Base-by-base conservation (phyloP, 345 rosid species). In the Trapa incisa region DNA sequence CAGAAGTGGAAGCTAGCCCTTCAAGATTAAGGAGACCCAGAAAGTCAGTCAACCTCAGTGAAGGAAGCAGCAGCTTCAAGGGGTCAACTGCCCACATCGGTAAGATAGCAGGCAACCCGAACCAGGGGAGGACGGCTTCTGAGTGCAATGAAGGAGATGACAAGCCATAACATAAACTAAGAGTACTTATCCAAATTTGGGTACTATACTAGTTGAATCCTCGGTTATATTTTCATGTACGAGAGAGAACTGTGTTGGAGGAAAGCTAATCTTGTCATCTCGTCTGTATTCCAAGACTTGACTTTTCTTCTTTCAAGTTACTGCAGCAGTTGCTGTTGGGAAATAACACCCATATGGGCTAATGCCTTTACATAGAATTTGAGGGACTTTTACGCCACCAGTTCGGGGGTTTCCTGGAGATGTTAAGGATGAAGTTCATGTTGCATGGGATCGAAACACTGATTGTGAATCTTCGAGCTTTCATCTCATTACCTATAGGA, bases 31-130 rank as follows among this genome's bases (percentile, higher is more conserved):
- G 87, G 68, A 91, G 82, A 76, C 71, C 80, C 0, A 82, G 97
- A 76, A 85, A 61, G 83, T 85, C 96, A 0, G 70, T 77, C 65
- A 90, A 86, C 78, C 80, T 81, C 64, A 80, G 82, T 0, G 99
- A 94, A 81, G 99, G 87, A 74, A 94, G 97, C 83, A 89, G 96
- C 81, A 95, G 96, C 80, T 89, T 95, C 83, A 91, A 87, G 84
- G 83, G 97, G 41, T 67, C 91, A 73, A 75, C 83, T n/a, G 81
- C 85, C 6, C 29, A 22, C 29, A 22, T 85, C 22, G 86, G 90
- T 2, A 91, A 78, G 74, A 88, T 86, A 75, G 29, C 29, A 22
- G 84, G 87, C 1, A 87, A 93, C 42, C 85, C 86, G 10, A 79
- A 88, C 66, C 85, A 96, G 0, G 97, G 89, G 52, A 85, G 91